A percentile compares a stretch with the other conserved stretches of the same genome.
phyloP scores from a whole-genome alignment of 805 yeast genomes.

The Spathaspora boniae region DNA sequence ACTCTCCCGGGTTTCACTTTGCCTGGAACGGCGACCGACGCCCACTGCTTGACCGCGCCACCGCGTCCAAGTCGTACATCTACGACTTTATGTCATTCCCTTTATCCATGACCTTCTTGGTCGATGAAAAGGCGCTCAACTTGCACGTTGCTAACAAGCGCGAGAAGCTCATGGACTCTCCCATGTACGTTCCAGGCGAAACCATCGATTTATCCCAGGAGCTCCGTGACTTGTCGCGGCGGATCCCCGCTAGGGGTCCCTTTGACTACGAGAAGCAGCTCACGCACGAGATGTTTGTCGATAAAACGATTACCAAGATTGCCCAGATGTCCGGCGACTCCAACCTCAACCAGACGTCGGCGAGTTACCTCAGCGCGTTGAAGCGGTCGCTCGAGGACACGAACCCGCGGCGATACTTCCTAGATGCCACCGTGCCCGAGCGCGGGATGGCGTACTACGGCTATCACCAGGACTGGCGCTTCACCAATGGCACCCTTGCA shows the following conservation, averaged over 20 bases:
- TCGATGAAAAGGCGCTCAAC: conserved; percentile 13
- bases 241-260: background rate
- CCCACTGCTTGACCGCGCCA: conserved; percentile 19
- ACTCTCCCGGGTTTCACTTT: conserved; percentile 39
- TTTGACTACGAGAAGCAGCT: conserved; percentile 13
- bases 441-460: conserved; percentile 16
- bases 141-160: conserved; percentile 16
- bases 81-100: conserved; percentile 42
- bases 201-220: conserved; percentile 16
- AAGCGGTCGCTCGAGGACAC: conserved; percentile 13
- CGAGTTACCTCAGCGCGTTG: conserved; percentile 16
- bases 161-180: conserved; percentile 1
- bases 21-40: conserved; percentile 31
- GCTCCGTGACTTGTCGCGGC: conserved; percentile 10
- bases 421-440: conserved; percentile 24
- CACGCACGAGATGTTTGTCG: conserved; percentile 21
- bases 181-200: no score
- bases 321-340: no score
- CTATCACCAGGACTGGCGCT: no score
- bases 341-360: conserved; percentile 10
- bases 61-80: conserved; percentile 38
- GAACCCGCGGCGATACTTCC: conserved; percentile 29
- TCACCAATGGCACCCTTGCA: no score
- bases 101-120: conserved; percentile 23
- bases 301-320: conserved; percentile 17